Evolutionary conservation across 106 monocot species (phyloP), one percentile per base, ranked within the genome.

Genomic region (Amphibolis antarctica): DNA sequence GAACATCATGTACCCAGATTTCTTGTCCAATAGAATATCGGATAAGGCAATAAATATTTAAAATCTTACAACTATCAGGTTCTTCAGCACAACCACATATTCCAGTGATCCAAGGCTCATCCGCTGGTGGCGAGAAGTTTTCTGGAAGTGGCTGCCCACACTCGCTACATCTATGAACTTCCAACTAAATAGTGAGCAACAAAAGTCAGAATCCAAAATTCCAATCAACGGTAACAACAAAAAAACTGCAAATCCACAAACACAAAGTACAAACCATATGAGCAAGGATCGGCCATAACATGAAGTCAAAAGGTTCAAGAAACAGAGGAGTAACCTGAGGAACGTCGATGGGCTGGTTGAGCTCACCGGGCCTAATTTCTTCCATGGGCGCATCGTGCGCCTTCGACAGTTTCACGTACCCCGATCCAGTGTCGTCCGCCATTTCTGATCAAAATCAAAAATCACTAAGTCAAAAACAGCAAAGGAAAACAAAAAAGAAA

Each of bases 371-470:
- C 26, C 74, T 79, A 67, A 93, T 93, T 55, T 93, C 92, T 74
- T 93, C 92, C 53, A 66, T 51, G 11, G 92, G 88, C 44, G 74
- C 73, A 29, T 92, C 86, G 12, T 93, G 92, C 18, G 78, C 82
- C 78, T 88, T 93, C 21, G 69, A 83, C 44, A 93, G 80, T 85
- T 93, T 93, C 69, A 93, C 92, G 49, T 93, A 93, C 58, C 85
- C 75, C 56, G 88, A 85, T 55, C 60, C 60, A 5, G 58, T 55
- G 1, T 82, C 82, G 22, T 79, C 80, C 65, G 85, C 76, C 89
- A 89, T 89, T 63, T 36, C 54, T 42, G 53, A 60, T 28, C 47
- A 44, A 18, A 43, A 46, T 15, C 63, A 36, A 36, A 36, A 36
- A 7, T 4, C 36, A 36, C 36, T 36, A 2, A 2, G 4, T 7